phyloP scores from a whole-genome alignment of 2,329 filamentous ascomycete species.

The Aspergillus fumigatus region DNA sequence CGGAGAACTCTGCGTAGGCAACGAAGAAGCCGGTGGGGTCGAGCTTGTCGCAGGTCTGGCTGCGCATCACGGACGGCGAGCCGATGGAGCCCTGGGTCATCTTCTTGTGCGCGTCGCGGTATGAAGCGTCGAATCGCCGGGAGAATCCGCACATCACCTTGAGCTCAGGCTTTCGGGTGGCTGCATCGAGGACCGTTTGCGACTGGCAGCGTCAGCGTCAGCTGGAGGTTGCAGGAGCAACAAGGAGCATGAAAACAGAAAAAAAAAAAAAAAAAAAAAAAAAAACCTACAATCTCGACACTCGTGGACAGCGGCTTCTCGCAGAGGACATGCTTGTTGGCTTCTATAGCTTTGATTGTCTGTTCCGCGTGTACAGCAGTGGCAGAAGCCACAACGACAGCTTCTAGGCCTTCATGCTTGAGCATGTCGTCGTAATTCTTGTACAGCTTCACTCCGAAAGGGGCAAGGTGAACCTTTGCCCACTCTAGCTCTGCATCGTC shows the following conservation, averaged over 20 bases:
- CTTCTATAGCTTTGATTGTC: constrained; percentile 53
- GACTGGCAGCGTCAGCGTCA: constrained; percentile 38
- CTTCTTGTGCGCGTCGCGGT: constrained; percentile 54
- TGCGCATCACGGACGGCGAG: constrained; percentile 56
- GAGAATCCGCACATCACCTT: constrained; percentile 61
- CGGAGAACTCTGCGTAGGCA: constrained; percentile 59
- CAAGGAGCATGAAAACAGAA: neutral
- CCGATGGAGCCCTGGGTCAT: constrained; percentile 55
- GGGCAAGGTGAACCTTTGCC: constrained; percentile 48
- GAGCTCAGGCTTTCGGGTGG: constrained; percentile 46
- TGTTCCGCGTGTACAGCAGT: constrained; percentile 56
- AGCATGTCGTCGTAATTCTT: constrained; percentile 55
- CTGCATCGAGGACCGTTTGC: constrained; percentile 56
- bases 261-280: too few relatives aligned
- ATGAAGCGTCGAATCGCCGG: constrained; percentile 57
- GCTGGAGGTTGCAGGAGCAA: neutral
- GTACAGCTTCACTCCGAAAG: constrained; percentile 51
- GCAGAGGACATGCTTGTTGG: constrained; percentile 53
- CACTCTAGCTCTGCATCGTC: constrained; percentile 46
- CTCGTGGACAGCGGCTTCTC: constrained; percentile 54
- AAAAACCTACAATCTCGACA: constrained; percentile 50
- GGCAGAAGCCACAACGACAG: constrained; percentile 52
- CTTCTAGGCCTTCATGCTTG: constrained; percentile 51
- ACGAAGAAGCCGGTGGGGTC: constrained; percentile 65
- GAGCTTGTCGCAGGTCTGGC: constrained; percentile 64